phyloP scores from a whole-genome alignment of 495 filamentous ascomycete species.

The Penicillium herquei region DNA sequence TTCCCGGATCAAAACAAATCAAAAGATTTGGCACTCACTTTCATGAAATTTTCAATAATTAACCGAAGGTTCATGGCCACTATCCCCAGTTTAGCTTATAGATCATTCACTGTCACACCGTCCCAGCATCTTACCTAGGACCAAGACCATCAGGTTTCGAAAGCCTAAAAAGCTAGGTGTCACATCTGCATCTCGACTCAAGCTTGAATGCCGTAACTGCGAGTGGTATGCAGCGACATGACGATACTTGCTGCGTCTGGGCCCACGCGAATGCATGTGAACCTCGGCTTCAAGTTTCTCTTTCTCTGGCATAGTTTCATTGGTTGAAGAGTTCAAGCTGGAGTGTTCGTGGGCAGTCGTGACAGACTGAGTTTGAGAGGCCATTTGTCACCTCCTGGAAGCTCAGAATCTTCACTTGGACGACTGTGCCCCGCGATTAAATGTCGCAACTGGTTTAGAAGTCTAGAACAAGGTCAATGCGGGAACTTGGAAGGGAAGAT shows the following conservation, averaged over 20 bases:
- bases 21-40: slow-evolving; percentile 50
- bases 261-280: slow-evolving; percentile 5
- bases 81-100: slow-evolving; percentile 29
- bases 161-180: slow-evolving; percentile 89
- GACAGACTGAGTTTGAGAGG: slow-evolving; percentile 16
- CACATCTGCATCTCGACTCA: slow-evolving; percentile 74
- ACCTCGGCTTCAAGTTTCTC: too few relatives aligned
- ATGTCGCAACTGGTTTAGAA: slow-evolving; percentile 1
- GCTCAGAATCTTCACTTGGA: neutral
- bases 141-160: slow-evolving; percentile 92
- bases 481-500: neutral
- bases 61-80: slow-evolving; percentile 91
- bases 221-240: slow-evolving; percentile 88
- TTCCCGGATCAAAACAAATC: slow-evolving; percentile 5
- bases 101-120: neutral
- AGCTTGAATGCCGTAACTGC: slow-evolving; percentile 65
- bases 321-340: neutral
- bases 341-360: slow-evolving; percentile 14
- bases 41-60: slow-evolving; percentile 95
- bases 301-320: slow-evolving; percentile 7
- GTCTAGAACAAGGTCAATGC: neutral
- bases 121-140: slow-evolving; percentile 59
- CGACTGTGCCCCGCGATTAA: neutral
- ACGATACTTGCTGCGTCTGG: slow-evolving; percentile 63
- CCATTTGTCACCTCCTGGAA: slow-evolving; percentile 12